Evolutionary conservation across 1,284 basidiomycete species (phyloP).

Genomic region (Moesziomyces sp.): DNA sequence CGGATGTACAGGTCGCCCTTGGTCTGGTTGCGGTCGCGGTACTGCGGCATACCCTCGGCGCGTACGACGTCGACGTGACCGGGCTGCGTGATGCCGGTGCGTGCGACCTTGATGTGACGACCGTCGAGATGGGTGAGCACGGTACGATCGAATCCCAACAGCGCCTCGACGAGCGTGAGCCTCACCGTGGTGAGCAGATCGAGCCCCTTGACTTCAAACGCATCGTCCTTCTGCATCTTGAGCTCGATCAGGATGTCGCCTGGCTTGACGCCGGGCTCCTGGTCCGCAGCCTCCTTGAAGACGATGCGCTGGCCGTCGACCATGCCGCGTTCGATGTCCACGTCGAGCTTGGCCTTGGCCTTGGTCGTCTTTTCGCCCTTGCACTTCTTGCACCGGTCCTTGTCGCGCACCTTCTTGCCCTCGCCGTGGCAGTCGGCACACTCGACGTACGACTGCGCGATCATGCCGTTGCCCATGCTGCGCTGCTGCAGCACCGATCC

Average conservation of each 20-base stretch:
- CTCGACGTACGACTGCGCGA: constrained; percentile 71
- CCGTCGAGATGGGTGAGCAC: constrained; percentile 65
- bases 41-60: constrained; percentile 64
- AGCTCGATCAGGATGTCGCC: constrained; percentile 81
- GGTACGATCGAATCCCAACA: constrained; percentile 61
- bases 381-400: constrained; percentile 96
- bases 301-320: constrained; percentile 84
- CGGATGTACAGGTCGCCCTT: constrained; percentile 59
- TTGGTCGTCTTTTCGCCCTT: constrained; percentile 85
- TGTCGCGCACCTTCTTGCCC: constrained; percentile 84
- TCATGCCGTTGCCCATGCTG: constrained; percentile 62
- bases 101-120: constrained; percentile 51
- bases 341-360: constrained; percentile 77
- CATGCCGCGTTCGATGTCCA: constrained; percentile 85
- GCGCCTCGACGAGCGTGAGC: constrained; percentile 55
- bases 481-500: constrained; percentile 76
- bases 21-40: constrained; percentile 41
- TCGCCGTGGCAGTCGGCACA: constrained; percentile 84
- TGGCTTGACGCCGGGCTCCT: constrained; percentile 53
- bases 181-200: constrained; percentile 78
- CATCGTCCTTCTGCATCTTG: constrained; percentile 76
- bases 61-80: constrained; percentile 56
- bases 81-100: constrained; percentile 52
- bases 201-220: constrained; percentile 82
- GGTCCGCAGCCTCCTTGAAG: constrained; percentile 86